Evolutionary conservation across 2,329 filamentous ascomycete species (phyloP).

Genomic region (Pseudohalonectria lignicola): DNA sequence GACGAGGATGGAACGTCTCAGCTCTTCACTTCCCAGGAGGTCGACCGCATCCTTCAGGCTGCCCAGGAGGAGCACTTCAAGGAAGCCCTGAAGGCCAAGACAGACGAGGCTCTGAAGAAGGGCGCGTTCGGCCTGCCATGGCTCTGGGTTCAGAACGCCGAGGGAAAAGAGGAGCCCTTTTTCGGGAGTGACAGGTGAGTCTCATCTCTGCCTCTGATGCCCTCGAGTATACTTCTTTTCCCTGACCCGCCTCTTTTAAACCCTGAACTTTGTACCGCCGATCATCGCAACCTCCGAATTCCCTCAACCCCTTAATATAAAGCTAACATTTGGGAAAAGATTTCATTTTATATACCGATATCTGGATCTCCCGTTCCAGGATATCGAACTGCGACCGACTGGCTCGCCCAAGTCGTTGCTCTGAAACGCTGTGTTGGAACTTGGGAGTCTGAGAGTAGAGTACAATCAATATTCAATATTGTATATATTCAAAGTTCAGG

Average conservation of each 20-base stretch:
- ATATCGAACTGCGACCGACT: constrained; percentile 38
- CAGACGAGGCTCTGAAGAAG: constrained; percentile 46
- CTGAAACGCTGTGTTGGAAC: too few species aligned
- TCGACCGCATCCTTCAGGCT: constrained; percentile 42
- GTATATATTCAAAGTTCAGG: too few species aligned
- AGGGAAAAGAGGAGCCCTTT: constrained; percentile 54
- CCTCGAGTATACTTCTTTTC: background rate
- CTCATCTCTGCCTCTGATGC: background rate
- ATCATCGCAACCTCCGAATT: too few species aligned
- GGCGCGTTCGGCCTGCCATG: constrained; percentile 73
- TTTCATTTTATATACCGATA: constrained; percentile 61
- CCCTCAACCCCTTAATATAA: too few species aligned
- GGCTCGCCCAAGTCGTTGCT: too few species aligned
- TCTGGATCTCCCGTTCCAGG: constrained; percentile 48
- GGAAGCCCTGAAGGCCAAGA: constrained; percentile 36
- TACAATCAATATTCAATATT: too few species aligned
- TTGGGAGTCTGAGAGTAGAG: too few species aligned
- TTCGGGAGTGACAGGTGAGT: constrained; percentile 63
- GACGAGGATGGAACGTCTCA: too few species aligned
- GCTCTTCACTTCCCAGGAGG: constrained; percentile 40
- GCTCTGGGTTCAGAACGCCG: constrained; percentile 53
- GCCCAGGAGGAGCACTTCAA: constrained; percentile 32
- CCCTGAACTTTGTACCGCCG: too few species aligned
- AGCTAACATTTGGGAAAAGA: constrained; percentile 28
- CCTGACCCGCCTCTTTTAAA: too few species aligned